Percentiles rank a stretch among this genome's conserved stretches.
Evolutionary conservation across 1,139 yeast species (phyloP).

Genomic region (Sugiyamaella neomexicana): DNA sequence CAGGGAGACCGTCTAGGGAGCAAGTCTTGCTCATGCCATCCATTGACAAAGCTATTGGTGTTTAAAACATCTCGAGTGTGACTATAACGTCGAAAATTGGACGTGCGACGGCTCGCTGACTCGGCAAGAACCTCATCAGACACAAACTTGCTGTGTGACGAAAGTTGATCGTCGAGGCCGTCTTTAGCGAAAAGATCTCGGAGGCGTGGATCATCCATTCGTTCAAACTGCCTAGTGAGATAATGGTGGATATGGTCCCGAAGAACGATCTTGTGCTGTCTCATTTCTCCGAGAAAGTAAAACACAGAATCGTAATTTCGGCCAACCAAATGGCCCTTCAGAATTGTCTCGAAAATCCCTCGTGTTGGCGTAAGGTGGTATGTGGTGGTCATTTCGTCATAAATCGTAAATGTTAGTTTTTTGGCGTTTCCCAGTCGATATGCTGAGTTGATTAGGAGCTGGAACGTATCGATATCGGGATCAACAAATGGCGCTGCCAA

Average conservation of each 20-base stretch:
- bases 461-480: conserved; percentile 33
- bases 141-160: conserved; percentile 21
- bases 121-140: conserved; percentile 23
- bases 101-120: conserved; percentile 14
- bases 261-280: conserved; percentile 23
- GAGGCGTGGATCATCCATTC: conserved; percentile 19
- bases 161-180: conserved; percentile 11
- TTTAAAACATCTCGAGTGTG: conserved; percentile 25
- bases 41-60: conserved; percentile 23
- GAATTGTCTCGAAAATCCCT: conserved; percentile 31
- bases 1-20: not conserved
- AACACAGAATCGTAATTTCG: conserved; percentile 25
- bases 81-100: conserved; percentile 20
- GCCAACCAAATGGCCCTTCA: conserved; percentile 36
- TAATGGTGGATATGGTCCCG: conserved; percentile 28
- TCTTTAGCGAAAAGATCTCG: conserved; percentile 16
- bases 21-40: conserved; percentile 22
- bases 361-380: conserved; percentile 26
- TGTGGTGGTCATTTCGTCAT: conserved; percentile 26
- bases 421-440: conserved; percentile 37
- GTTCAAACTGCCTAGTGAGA: conserved; percentile 23
- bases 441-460: conserved; percentile 33
- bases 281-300: conserved; percentile 35
- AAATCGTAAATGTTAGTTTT: conserved; percentile 33
- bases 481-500: conserved; percentile 12